A percentile compares a stretch with the other conserved stretches of the same genome.
These are phyloP conservation scores for Talaromyces rugulosus DNA, from an alignment of 2,329 filamentous ascomycete genomes.

Conservation along the genomic window DNA sequence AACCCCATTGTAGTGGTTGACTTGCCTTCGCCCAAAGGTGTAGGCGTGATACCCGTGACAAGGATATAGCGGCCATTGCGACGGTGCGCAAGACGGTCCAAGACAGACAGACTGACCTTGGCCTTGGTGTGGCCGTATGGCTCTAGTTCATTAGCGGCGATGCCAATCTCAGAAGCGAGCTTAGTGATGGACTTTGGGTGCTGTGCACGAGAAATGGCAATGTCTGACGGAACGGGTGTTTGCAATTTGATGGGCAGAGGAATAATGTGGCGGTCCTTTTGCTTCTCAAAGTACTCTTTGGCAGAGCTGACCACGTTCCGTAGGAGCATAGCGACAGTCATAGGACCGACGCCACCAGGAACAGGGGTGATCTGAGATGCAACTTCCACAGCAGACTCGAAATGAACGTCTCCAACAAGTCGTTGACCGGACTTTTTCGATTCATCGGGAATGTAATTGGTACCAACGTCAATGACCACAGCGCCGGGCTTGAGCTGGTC, in stretches of 20 bases:
- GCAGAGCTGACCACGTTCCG: slow-evolving; percentile 92
- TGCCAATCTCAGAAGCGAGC: slow-evolving; percentile 80
- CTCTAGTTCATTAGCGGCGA: slow-evolving; percentile 83
- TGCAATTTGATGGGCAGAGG: slow-evolving; percentile 79
- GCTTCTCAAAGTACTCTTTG: slow-evolving; percentile 72
- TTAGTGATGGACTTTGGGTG: slow-evolving; percentile 86
- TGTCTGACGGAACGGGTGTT: slow-evolving; percentile 88
- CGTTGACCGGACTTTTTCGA: slow-evolving; percentile 89
- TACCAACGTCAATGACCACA: slow-evolving; percentile 97
- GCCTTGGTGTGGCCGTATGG: slow-evolving; percentile 94
- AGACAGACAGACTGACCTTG: slow-evolving; percentile 79
- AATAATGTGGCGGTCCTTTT: slow-evolving; percentile 73
- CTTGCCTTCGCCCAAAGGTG: slow-evolving; percentile 94
- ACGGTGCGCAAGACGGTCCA: slow-evolving; percentile 82
- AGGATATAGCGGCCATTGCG: slow-evolving; percentile 86
- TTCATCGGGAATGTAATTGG: slow-evolving; percentile 86
- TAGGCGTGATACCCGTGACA: slow-evolving; percentile 93
- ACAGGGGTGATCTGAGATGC: slow-evolving; percentile 94
- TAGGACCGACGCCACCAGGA: slow-evolving; percentile 92
- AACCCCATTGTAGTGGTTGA: slow-evolving; percentile 97
- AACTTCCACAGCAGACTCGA: slow-evolving; percentile 74
- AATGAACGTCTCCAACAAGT: slow-evolving; percentile 94
- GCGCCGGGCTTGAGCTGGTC: slow-evolving; percentile 92
- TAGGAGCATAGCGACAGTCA: slow-evolving; percentile 98
- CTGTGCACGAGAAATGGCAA: slow-evolving; percentile 83